Percentiles rank a stretch among this genome's conserved stretches.
Evolutionary conservation across 2,329 filamentous ascomycete species (phyloP).

Genomic region (Zalaria obscura): DNA sequence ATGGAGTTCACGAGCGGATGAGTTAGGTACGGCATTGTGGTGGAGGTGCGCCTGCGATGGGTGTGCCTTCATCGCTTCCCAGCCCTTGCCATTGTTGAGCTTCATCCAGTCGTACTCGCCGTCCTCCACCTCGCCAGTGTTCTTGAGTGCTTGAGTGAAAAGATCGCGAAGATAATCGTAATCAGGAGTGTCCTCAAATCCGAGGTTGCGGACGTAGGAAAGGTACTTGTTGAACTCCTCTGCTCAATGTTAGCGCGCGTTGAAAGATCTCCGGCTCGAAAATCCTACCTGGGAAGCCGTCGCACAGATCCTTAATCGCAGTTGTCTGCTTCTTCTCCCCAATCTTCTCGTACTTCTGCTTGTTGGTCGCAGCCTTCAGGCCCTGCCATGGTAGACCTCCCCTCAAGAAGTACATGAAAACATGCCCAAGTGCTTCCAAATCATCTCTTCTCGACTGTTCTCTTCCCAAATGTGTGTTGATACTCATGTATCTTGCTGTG

Average conservation of each 20-base stretch:
- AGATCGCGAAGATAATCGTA: slow-evolving; percentile 96
- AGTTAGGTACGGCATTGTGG: slow-evolving; percentile 60
- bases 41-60: slow-evolving; percentile 61
- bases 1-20: slow-evolving; percentile 74
- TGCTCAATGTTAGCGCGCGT: slow-evolving; percentile 22
- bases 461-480: slow-evolving; percentile 94
- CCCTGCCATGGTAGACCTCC: slow-evolving; percentile 56
- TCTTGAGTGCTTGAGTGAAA: slow-evolving; percentile 91
- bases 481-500: slow-evolving; percentile 97
- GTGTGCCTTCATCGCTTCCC: slow-evolving; percentile 65
- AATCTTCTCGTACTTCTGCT: slow-evolving; percentile 99
- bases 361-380: slow-evolving; percentile 55
- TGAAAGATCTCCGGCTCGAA: neutral
- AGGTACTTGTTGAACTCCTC: slow-evolving; percentile 97
- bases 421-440: slow-evolving; percentile 66
- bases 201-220: slow-evolving; percentile 91
- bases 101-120: slow-evolving; percentile 99
- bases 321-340: slow-evolving; percentile 99
- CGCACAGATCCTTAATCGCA: slow-evolving; percentile 88
- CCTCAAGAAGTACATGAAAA: slow-evolving; percentile 56
- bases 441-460: slow-evolving; percentile 95
- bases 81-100: slow-evolving; percentile 82
- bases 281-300: slow-evolving; percentile 65
- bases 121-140: slow-evolving; percentile 86
- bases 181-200: slow-evolving; percentile 95